Evolutionary conservation across 176 grass and related monocot species (phyloP).

Genomic region (Cocos nucifera): DNA sequence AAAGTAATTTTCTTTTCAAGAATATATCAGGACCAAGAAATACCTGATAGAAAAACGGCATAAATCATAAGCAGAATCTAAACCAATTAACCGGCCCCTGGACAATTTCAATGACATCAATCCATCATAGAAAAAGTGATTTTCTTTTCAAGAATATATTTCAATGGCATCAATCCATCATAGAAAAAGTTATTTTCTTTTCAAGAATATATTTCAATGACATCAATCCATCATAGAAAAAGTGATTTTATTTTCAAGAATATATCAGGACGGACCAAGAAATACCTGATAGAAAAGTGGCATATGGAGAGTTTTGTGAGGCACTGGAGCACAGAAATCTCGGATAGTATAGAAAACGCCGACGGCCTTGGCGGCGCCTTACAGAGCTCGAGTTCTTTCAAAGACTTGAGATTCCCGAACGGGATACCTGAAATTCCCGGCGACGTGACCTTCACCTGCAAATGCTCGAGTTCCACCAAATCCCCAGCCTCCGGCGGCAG

Average conservation of each 20-base stretch:
- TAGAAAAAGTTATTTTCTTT: not conserved
- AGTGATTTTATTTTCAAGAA: not conserved
- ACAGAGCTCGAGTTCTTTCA: slow-evolving; percentile 83
- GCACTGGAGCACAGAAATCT: slow-evolving; percentile 53
- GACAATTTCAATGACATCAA: not conserved
- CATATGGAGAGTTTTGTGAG: slow-evolving; percentile 76
- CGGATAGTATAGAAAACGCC: slow-evolving; percentile 56
- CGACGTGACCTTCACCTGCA: slow-evolving; percentile 79
- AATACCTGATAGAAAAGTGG: slow-evolving; percentile 78
- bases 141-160: too few relatives aligned
- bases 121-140: not conserved
- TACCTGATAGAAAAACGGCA: slow-evolving; percentile 86
- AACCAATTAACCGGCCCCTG: too few relatives aligned
- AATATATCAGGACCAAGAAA: not conserved
- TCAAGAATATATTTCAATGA: not conserved
- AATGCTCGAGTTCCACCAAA: slow-evolving; percentile 55
- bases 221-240: not conserved
- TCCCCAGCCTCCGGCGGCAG: slow-evolving; percentile 57
- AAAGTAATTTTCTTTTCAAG: too few relatives aligned
- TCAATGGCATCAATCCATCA: not conserved
- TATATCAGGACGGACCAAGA: not conserved
- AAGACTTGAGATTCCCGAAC: slow-evolving; percentile 46
- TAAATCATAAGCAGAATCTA: slow-evolving; percentile 1
- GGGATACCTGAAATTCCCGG: slow-evolving; percentile 53
- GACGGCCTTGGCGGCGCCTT: slow-evolving; percentile 65